Base-by-base conservation (phyloP, 345 rosid genomes). In the Odontarrhena argentea region DNA sequence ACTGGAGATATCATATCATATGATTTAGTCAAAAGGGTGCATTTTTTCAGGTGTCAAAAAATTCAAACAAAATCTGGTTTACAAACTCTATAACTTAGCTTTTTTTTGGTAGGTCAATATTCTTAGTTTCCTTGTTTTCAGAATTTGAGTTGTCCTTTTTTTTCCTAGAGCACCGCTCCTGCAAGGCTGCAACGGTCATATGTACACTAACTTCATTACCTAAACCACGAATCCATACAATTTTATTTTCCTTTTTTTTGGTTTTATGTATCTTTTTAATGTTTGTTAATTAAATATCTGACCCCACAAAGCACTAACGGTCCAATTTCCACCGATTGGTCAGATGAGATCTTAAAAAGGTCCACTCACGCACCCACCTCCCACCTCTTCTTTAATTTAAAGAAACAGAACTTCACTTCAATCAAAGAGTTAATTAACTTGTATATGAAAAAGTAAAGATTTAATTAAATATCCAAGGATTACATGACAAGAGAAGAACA, bases 291-390 rank as follows among this genome's bases (percentile, higher is more conserved):
- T 44, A 36, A 65, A 59, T 59, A 52, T 7, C 28, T 44, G 67
- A 13, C 57, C 74, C 72, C 37, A 73, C 63, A 15, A 59, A 28
- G 67, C 68, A 73, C 6, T 52, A 66, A 73, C 77, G 77, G 71
- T 73, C 62, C 11, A 57, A 13, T 51, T 13, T 45, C 43, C 62
- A 73, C 22, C 64, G 12, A 63, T 70, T 30, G 45, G 69, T 63
- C 30, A 55, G 47, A 15, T 64, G n/a, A 56, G 8, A 72, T 32
- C 36, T 63, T 26, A 56, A 44, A 56, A 44, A 59, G 43, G 53
- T 55, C 70, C 48, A 71, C 51, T 22, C 64, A 71, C 64, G 15
- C 38, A 71, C 70, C 70, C 15, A 63, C 76, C 65, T 18, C 22
- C 76, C 65, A 0, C 22, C 32, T 41, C 41, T 49, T 41, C 22